Base-by-base conservation (phyloP, 768 basidiomycete species). In the Rhodotorula babjevae region DNA sequence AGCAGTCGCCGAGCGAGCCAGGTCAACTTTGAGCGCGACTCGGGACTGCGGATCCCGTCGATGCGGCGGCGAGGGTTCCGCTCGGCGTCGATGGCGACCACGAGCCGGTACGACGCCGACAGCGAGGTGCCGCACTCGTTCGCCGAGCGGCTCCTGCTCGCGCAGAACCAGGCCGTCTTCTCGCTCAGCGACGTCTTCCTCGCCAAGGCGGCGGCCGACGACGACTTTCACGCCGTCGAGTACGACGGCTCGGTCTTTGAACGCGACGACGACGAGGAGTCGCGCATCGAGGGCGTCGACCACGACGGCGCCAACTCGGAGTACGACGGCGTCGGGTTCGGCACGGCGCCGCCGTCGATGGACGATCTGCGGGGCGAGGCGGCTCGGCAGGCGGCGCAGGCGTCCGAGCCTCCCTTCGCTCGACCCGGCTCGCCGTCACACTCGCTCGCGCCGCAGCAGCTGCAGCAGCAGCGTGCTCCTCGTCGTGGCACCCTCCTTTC, bases 181-280 rank as follows among this genome's bases (percentile, higher is more conserved):
- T 92, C 89, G 76, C 91, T 99, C 78, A 91, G 93, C 33, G 95
- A 97, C 81, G 83, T 99, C 31, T 99, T 96, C 96, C 92, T 98
- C 63, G 92, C 93, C 10, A 90, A 94, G 29, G 96, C 95, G 12
- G 92, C 95, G 3, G 80, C 79, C 9, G 79, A 73, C 47, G 82
- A 78, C 42, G 78, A 79, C 21, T 68, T 67, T 60, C 69, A 61
- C n/a, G 66, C 73, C 18, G 40, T 64, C 19, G 75, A 70, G n/a
- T 68, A 71, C 63, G 77, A 74, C 12, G 75, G 61, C 7, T 75
- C 72, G 21, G 61, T 74, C 53, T 69, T 76, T 47, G 78, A 74
- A 36, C 63, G 58, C 11, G 55, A 57, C 49, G 83, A 79, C 19
- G 81, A 76, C 4, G 82, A 82, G 8, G 82, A 83, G n/a, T 78